These are phyloP conservation scores for Graphilbum ipis-grandicollis DNA, from an alignment of 2,329 filamentous ascomycete genomes.

Conservation along the genomic window DNA sequence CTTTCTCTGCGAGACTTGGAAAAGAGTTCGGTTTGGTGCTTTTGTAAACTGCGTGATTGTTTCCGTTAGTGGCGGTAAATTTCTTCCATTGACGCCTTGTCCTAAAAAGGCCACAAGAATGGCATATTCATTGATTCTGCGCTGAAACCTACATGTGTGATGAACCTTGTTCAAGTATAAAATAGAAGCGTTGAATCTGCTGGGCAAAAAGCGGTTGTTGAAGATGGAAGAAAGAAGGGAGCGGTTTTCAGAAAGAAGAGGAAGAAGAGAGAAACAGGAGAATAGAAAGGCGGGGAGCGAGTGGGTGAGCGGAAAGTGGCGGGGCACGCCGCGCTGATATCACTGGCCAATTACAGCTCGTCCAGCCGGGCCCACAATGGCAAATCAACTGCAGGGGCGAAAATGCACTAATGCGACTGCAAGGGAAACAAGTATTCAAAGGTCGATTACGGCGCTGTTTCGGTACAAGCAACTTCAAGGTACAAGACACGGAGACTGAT, in stretches of 20 bases:
- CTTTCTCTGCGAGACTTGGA: slow-evolving; percentile 8
- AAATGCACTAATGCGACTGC: background rate
- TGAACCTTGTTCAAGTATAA: background rate
- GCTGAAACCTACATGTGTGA: background rate
- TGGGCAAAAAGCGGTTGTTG: background rate
- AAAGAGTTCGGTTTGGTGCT: slow-evolving; percentile 7
- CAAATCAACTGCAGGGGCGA: background rate
- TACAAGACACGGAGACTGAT: too few species aligned
- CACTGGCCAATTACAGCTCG: slow-evolving; percentile 3
- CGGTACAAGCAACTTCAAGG: too few species aligned
- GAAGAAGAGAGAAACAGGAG: slow-evolving; percentile 3
- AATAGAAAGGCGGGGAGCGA: slow-evolving; percentile 5
- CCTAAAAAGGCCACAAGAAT: background rate
- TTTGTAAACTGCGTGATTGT: too few species aligned
- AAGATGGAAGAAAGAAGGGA: background rate
- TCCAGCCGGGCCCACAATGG: slow-evolving; percentile 1
- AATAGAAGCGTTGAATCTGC: background rate
- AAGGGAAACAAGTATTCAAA: background rate
- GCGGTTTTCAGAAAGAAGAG: background rate
- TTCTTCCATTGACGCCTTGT: background rate
- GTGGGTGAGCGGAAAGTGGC: slow-evolving; percentile 5
- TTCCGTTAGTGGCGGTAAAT: too few species aligned
- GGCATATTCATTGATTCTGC: too few species aligned
- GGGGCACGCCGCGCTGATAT: slow-evolving; percentile 7
- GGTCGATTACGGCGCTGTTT: too few species aligned